Conservation (phyloP, 2,329 filamentous ascomycete genomes). For the Sclerotinia spermophila region DNA sequence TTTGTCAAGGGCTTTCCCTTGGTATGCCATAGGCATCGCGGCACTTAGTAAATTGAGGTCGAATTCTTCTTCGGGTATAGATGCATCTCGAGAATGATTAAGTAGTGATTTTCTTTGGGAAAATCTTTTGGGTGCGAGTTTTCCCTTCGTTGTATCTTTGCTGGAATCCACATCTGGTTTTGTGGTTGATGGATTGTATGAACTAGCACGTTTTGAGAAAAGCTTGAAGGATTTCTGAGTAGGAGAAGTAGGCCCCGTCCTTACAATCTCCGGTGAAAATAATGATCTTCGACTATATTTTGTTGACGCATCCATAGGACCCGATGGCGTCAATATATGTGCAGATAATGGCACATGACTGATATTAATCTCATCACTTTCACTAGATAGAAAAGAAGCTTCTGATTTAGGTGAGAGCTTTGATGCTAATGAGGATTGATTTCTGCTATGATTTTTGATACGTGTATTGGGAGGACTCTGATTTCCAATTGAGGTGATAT, state of each 20-base stretch:
- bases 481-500: neutral
- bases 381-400: neutral
- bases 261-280: slow-evolving; percentile 27
- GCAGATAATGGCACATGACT: slow-evolving; percentile 29
- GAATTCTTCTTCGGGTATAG: slow-evolving; percentile 34
- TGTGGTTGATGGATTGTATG: neutral
- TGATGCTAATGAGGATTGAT: neutral
- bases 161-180: neutral
- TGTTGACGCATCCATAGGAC: slow-evolving; percentile 5
- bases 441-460: neutral
- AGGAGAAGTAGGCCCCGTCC: slow-evolving; percentile 25
- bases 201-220: slow-evolving; percentile 2
- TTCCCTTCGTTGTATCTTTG: neutral
- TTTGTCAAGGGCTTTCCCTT: slow-evolving; percentile 26
- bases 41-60: slow-evolving; percentile 32
- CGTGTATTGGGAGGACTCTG: neutral
- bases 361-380: slow-evolving; percentile 28
- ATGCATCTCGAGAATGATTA: slow-evolving; percentile 19
- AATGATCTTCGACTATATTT: slow-evolving; percentile 19
- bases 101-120: slow-evolving; percentile 29
- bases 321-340: neutral
- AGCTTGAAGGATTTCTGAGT: neutral
- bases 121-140: slow-evolving; percentile 18
- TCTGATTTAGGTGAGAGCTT: neutral
- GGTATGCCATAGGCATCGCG: slow-evolving; percentile 29